Conservation (phyloP, 2,329 filamentous ascomycete genomes). For the Paraphaeosphaeria minitans region DNA sequence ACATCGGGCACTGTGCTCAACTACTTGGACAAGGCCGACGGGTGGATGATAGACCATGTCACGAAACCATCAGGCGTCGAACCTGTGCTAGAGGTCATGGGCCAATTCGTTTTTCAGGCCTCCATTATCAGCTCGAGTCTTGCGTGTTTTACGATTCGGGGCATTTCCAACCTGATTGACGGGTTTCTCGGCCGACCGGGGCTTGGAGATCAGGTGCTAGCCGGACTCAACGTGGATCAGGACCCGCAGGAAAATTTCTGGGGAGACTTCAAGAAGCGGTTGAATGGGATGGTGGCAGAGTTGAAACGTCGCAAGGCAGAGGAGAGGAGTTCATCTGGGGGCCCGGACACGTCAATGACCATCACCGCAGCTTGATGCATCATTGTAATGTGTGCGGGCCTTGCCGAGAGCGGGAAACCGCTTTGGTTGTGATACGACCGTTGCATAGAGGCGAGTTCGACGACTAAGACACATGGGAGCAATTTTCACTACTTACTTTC, state of each 20-base stretch:
- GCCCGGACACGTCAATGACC: not conserved
- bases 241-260: not conserved
- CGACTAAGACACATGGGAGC: too few relatives aligned
- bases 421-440: too few relatives aligned
- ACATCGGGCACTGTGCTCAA: not conserved
- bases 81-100: not conserved
- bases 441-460: too few relatives aligned
- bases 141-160: not conserved
- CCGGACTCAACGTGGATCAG: not conserved
- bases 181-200: not conserved
- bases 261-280: not conserved
- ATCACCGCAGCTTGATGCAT: not conserved
- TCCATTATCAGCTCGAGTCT: not conserved
- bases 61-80: not conserved
- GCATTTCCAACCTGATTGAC: not conserved
- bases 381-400: too few relatives aligned
- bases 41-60: not conserved
- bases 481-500: too few relatives aligned
- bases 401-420: too few relatives aligned
- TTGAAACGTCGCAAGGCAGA: not conserved
- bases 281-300: not conserved
- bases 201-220: not conserved
- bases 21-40: not conserved
- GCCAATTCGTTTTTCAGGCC: not conserved
- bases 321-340: not conserved